Percentiles rank a stretch among this genome's conserved stretches.
These are phyloP conservation scores for Pinus taeda DNA, from an alignment of 75 land plant species.

Conservation along the genomic window DNA sequence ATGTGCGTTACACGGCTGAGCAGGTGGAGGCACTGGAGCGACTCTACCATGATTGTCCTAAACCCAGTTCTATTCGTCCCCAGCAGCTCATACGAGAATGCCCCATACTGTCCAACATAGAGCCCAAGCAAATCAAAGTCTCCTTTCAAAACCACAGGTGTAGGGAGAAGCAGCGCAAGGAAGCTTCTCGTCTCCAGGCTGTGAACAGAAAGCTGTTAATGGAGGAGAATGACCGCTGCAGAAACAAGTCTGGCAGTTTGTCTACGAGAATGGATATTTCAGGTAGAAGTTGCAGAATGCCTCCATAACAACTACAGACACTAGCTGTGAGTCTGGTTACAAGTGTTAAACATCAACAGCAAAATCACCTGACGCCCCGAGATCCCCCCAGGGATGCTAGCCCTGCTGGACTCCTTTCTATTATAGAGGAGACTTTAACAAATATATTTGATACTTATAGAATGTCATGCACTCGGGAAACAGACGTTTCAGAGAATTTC, in stretches of 20 bases:
- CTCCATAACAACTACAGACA: constrained; percentile 60
- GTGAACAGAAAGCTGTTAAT: constrained; percentile 90
- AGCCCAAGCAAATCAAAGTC: constrained; percentile 88
- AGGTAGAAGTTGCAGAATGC: constrained; percentile 68
- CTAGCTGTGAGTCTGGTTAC: constrained; percentile 87
- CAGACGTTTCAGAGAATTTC: too few species aligned
- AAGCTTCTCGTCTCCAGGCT: constrained; percentile 81
- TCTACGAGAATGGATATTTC: constrained; percentile 86
- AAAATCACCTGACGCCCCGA: constrained; percentile 41
- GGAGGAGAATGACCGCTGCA: constrained; percentile 98
- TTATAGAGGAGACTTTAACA: constrained; percentile 89
- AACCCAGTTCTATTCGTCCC: constrained; percentile 77
- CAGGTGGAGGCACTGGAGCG: constrained; percentile 86
- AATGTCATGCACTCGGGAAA: too few species aligned
- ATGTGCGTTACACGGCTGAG: constrained; percentile 83
- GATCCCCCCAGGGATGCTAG: constrained; percentile 68
- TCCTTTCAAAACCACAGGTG: constrained; percentile 94
- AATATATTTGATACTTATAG: too few species aligned
- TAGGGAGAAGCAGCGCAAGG: constrained; percentile 97
- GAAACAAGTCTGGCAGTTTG: constrained; percentile 90
- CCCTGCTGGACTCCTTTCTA: constrained; percentile 76
- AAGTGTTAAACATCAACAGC: constrained; percentile 62
- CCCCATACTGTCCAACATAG: constrained; percentile 77
- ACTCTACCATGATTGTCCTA: constrained; percentile 81
- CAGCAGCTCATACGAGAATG: constrained; percentile 81